Conservation (phyloP, 2,329 filamentous ascomycete species). For the Biscogniauxia marginata region DNA sequence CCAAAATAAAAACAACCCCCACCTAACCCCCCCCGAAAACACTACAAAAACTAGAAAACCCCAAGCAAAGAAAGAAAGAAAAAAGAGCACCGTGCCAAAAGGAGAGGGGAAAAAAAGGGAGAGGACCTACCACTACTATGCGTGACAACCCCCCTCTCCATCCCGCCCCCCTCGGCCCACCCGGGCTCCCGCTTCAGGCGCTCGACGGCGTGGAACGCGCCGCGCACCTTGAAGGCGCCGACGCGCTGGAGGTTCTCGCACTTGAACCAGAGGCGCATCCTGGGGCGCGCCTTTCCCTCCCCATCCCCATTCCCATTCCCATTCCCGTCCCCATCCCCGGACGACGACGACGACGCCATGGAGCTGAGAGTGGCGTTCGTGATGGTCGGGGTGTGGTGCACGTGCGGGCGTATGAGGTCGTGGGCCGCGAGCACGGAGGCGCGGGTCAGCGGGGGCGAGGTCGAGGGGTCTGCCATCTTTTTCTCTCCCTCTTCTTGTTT, state of each 20-base stretch:
- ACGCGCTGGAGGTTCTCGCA: slow-evolving; percentile 90
- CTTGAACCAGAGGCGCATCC: slow-evolving; percentile 83
- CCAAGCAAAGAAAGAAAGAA: slow-evolving; percentile 1
- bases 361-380: slow-evolving; percentile 73
- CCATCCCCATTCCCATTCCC: slow-evolving; percentile 23
- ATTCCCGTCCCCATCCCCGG: background rate
- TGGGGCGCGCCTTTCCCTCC: slow-evolving; percentile 60
- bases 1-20: background rate
- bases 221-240: slow-evolving; percentile 89
- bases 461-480: slow-evolving; percentile 53
- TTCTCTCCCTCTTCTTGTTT: background rate
- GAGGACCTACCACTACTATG: slow-evolving; percentile 73
- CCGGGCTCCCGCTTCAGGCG: slow-evolving; percentile 63
- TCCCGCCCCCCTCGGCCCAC: slow-evolving; percentile 58
- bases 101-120: slow-evolving; percentile 9
- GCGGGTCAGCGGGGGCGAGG: slow-evolving; percentile 66
- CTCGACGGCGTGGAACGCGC: slow-evolving; percentile 83
- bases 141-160: slow-evolving; percentile 74
- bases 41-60: background rate
- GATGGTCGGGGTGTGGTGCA: slow-evolving; percentile 81
- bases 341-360: slow-evolving; percentile 71
- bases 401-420: slow-evolving; percentile 67
- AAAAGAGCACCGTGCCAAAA: slow-evolving; percentile 2
- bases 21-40: background rate
- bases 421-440: slow-evolving; percentile 71